phyloP scores from a whole-genome alignment of 148 eudicot species.

The Vaccinium darrowii region DNA sequence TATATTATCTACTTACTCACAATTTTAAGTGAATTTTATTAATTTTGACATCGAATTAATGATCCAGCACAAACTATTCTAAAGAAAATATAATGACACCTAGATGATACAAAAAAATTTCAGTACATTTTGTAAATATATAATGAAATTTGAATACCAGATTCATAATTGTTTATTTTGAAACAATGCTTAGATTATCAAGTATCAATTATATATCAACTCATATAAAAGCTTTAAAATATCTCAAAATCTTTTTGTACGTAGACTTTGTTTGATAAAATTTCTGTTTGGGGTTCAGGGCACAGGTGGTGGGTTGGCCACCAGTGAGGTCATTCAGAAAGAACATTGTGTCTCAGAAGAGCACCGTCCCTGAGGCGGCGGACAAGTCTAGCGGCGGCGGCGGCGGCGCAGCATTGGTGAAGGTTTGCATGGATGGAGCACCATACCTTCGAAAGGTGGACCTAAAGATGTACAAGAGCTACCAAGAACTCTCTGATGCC shows the following conservation, averaged over 20 bases:
- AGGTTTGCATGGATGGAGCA: slow-evolving; percentile 71
- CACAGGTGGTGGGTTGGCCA: slow-evolving; percentile 53
- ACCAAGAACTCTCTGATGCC: slow-evolving; percentile 60
- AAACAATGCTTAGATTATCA: too few relatives aligned
- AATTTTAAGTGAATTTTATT: too few relatives aligned
- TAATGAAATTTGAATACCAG: too few relatives aligned
- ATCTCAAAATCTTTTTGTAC: not conserved
- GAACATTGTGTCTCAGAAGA: slow-evolving; percentile 39
- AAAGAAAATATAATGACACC: too few relatives aligned
- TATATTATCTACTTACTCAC: too few relatives aligned
- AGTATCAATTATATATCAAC: too few relatives aligned
- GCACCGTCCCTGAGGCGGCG: not conserved
- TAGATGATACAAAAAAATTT: too few relatives aligned
- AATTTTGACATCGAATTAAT: too few relatives aligned
- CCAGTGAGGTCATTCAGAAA: slow-evolving; percentile 47
- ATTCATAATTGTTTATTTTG: too few relatives aligned
- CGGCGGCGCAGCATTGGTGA: slow-evolving; percentile 41
- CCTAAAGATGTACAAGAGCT: slow-evolving; percentile 59
- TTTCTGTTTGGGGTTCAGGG: slow-evolving; percentile 19
- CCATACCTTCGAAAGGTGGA: slow-evolving; percentile 73
- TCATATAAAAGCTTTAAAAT: too few relatives aligned
- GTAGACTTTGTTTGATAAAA: not conserved
- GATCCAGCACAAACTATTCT: too few relatives aligned
- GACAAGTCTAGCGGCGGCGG: not conserved
- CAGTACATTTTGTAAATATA: too few relatives aligned